These are phyloP conservation scores for Coemansia sp. DNA, from an alignment of 192 early-diverging fungal genomes.

Conservation along the genomic window DNA sequence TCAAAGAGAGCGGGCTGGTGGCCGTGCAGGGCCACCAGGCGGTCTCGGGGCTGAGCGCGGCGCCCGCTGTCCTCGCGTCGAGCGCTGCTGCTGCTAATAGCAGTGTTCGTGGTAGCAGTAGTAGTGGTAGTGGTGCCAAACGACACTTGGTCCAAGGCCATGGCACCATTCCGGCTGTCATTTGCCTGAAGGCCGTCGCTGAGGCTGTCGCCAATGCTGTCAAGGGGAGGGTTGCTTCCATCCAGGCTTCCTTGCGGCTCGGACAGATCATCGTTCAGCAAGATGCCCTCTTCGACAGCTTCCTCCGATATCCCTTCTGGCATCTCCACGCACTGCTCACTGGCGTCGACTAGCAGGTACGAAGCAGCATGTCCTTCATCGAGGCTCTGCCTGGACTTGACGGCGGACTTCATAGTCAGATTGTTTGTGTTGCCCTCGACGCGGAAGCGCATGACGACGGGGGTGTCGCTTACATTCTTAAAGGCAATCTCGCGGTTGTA, in stretches of 20 bases:
- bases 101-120: no score
- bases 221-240: not conserved
- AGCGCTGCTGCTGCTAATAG: no score
- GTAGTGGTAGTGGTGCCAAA: not conserved
- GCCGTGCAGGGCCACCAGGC: not conserved
- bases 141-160: not conserved
- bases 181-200: not conserved
- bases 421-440: conserved; percentile 40
- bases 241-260: not conserved
- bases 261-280: not conserved
- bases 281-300: not conserved
- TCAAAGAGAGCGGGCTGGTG: conserved; percentile 55
- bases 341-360: no score
- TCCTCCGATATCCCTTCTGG: not conserved
- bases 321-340: not conserved
- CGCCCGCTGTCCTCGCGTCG: conserved; percentile 5
- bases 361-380: no score
- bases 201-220: not conserved
- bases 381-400: not conserved
- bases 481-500: conserved; percentile 73
- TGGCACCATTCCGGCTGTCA: not conserved
- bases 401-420: conserved; percentile 24
- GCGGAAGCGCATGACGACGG: conserved; percentile 74
- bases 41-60: not conserved
- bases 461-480: conserved; percentile 72